Evolutionary conservation across 2,329 filamentous ascomycete species (phyloP).

Genomic region (Hypoxylon sp.): DNA sequence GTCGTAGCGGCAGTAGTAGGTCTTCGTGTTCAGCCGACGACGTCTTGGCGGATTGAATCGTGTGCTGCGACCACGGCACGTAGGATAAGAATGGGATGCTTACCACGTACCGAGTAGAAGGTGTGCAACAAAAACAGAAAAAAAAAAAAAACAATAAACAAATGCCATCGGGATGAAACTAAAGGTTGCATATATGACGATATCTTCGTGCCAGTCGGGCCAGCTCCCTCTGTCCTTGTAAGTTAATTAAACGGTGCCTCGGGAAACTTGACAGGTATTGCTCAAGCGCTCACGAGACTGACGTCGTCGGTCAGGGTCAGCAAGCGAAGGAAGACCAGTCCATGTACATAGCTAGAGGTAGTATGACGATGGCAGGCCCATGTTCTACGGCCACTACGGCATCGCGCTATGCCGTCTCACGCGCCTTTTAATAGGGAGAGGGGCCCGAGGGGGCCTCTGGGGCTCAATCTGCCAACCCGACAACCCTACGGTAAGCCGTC

Average conservation of each 20-base stretch:
- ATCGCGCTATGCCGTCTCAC: slow-evolving; percentile 16
- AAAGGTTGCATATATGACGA: slow-evolving; percentile 41
- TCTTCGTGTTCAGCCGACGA: slow-evolving; percentile 32
- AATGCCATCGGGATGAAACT: slow-evolving; percentile 38
- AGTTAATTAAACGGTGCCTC: slow-evolving; percentile 36
- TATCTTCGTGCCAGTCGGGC: slow-evolving; percentile 38
- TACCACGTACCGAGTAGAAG: slow-evolving; percentile 21
- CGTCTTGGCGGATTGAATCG: slow-evolving; percentile 25
- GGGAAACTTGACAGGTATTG: slow-evolving; percentile 28
- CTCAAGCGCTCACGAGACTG: slow-evolving; percentile 28
- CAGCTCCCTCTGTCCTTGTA: slow-evolving; percentile 28
- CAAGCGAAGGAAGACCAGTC: slow-evolving; percentile 28
- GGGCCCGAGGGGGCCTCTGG: slow-evolving; percentile 27
- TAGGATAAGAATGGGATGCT: slow-evolving; percentile 25
- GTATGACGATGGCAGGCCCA: slow-evolving; percentile 29
- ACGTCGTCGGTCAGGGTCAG: slow-evolving; percentile 34
- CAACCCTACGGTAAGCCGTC: slow-evolving; percentile 19
- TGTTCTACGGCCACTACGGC: too few relatives aligned
- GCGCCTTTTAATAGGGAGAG: slow-evolving; percentile 26
- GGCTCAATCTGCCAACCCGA: slow-evolving; percentile 29
- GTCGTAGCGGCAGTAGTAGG: slow-evolving; percentile 28
- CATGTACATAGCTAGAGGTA: too few relatives aligned
- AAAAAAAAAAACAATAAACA: too few relatives aligned
- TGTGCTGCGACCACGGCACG: slow-evolving; percentile 24
- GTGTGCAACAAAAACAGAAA: slow-evolving; percentile 30